Base-by-base conservation (phyloP, 345 rosid genomes). In the Eucalyptus viminalis region DNA sequence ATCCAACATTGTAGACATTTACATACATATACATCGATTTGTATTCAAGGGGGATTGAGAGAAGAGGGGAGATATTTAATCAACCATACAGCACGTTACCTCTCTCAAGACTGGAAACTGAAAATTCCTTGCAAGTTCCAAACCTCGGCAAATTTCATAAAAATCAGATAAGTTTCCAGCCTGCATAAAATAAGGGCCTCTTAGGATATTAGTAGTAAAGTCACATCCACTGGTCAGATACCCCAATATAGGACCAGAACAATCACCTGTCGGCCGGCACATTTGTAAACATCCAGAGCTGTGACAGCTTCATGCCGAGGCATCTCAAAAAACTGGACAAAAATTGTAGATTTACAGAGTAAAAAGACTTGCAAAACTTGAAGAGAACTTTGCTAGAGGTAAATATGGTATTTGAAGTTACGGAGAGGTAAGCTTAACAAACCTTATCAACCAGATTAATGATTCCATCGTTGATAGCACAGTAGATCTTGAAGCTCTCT, bases 361-460 rank as follows among this genome's bases (percentile, higher is more conserved):
- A 87, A 86, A 85, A 89, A 54, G 54, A 90, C 9, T 53, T 45
- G 88, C 37, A 87, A 62, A 87, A 45, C 21, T 88, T 49, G 87
- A 87, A 83, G 31, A 85, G 53, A 58, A 22, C 44, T 37, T 43
- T 56, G 34, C 54, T 51, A 62, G 80, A 25, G 45, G 50, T 22
- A 62, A 87, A n/a, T 45, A 86, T 86, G 56, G 31, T 27, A 86
- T 47, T 53, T 50, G 14, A 86, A 45, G 31, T 47, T 45, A 47
- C 3, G 2, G 21, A 49, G 14, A 3, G 24, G 45, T 50, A 86
- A 43, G 56, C 56, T 34, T 51, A 86, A 86, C 29, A 86, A 89
- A 96, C 99, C 99, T 98, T 98, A 90, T 98, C 99, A 58, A 98
- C 96, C 92, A 98, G 99, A 92, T 98, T 98, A 95, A 98, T 98